These are phyloP conservation scores for Zopfia rhizophila DNA, from an alignment of 2,329 filamentous ascomycete genomes.

Conservation along the genomic window DNA sequence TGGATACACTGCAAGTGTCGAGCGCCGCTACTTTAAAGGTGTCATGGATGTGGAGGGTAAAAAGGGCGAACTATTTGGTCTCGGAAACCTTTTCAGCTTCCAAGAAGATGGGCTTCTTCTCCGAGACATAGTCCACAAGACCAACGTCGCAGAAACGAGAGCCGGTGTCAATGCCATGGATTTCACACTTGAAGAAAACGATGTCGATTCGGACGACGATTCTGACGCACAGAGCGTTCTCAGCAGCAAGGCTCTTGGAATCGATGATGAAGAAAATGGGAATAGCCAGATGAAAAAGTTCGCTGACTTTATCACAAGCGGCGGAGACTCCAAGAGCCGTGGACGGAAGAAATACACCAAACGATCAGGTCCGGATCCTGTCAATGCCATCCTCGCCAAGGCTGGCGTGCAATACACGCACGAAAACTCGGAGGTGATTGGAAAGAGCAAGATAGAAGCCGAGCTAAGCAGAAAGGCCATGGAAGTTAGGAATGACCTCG, in stretches of 20 bases:
- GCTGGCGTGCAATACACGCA: conserved; percentile 96
- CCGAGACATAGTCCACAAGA: conserved; percentile 97
- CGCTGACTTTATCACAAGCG: conserved; percentile 47
- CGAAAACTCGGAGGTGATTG: conserved; percentile 94
- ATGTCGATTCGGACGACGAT: conserved; percentile 60
- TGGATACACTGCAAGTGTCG: conserved; percentile 90
- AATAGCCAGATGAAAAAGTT: conserved; percentile 70
- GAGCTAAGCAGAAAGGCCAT: conserved; percentile 81
- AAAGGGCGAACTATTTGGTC: conserved; percentile 93
- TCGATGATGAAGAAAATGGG: conserved; percentile 69
- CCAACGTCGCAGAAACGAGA: conserved; percentile 92
- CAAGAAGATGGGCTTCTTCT: conserved; percentile 82
- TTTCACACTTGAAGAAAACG: conserved; percentile 74
- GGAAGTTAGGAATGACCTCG: conserved; percentile 64
- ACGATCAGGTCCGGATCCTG: conserved; percentile 71
- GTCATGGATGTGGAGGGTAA: conserved; percentile 84
- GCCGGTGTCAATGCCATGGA: conserved; percentile 84
- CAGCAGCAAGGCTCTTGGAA: conserved; percentile 35
- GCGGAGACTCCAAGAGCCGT: conserved; percentile 32
- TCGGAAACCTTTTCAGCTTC: conserved; percentile 86
- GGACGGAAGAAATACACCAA: conserved; percentile 51
- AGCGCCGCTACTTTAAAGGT: conserved; percentile 94
- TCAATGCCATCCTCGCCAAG: conserved; percentile 87
- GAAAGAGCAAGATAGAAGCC: conserved; percentile 90
- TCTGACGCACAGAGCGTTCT: conserved; percentile 41